Percentiles rank a stretch among this genome's conserved stretches.
These are phyloP conservation scores for Coffea humblotiana DNA, from an alignment of 305 asterid species.

Conservation along the genomic window DNA sequence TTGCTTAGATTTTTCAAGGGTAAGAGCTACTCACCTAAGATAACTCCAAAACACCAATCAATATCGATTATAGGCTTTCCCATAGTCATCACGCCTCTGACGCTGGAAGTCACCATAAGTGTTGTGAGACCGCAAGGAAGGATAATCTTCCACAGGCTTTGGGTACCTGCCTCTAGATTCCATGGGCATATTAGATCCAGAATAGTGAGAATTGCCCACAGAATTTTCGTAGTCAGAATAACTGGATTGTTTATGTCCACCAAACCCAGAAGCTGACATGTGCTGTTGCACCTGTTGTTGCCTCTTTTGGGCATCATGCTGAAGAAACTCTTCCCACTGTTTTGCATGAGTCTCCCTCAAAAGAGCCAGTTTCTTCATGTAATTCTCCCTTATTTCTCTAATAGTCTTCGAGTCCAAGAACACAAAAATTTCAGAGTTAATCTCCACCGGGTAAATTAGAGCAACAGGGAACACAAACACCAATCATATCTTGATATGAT, in stretches of 20 bases:
- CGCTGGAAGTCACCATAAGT: slow-evolving; percentile 60
- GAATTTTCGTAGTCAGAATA: slow-evolving; percentile 52
- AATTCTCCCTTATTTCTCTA: slow-evolving; percentile 66
- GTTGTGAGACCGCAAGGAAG: slow-evolving; percentile 66
- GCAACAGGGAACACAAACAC: slow-evolving; percentile 10
- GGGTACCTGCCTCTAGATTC: slow-evolving; percentile 69
- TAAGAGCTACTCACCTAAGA: slow-evolving; percentile 61
- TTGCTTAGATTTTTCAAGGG: slow-evolving; percentile 19
- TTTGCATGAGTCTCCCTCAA: slow-evolving; percentile 69
- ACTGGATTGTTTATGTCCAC: slow-evolving; percentile 51
- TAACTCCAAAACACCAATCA: slow-evolving; percentile 42
- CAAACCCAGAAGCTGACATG: slow-evolving; percentile 50
- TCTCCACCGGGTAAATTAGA: slow-evolving; percentile 2
- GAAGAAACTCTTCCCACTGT: slow-evolving; percentile 89
- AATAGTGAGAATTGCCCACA: slow-evolving; percentile 46
- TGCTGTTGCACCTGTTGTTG: slow-evolving; percentile 53
- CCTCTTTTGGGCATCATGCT: slow-evolving; percentile 59
- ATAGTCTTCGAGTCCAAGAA: slow-evolving; percentile 56
- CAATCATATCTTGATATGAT: neutral
- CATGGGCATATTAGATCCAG: slow-evolving; percentile 51
- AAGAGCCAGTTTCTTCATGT: slow-evolving; percentile 53
- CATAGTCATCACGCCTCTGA: slow-evolving; percentile 69
- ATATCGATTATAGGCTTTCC: slow-evolving; percentile 66
- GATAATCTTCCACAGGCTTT: slow-evolving; percentile 54
- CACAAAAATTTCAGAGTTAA: slow-evolving; percentile 15